Percentiles rank a stretch among this genome's conserved stretches.
Conservation (phyloP, 2,329 filamentous ascomycete genomes). For the Diaporthe citriasiana region DNA sequence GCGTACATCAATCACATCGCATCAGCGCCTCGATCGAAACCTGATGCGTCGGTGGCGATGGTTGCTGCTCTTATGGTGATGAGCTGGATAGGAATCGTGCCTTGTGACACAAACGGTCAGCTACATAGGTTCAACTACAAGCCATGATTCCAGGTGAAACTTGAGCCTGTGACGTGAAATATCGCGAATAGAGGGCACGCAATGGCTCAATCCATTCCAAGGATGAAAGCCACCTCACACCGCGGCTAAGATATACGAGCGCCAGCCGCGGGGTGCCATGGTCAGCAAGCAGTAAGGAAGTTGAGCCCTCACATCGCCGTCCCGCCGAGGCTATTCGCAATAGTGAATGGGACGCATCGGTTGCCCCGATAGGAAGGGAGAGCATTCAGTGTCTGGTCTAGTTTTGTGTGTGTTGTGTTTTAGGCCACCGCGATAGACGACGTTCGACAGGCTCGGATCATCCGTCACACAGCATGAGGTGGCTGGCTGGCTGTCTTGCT, state of each 20-base stretch:
- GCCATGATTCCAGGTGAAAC: constrained; percentile 5
- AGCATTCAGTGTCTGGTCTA: background rate
- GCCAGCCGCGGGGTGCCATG: background rate
- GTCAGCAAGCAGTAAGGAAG: background rate
- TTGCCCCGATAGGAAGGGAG: background rate
- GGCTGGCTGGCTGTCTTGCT: constrained; percentile 9
- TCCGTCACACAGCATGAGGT: constrained; percentile 35
- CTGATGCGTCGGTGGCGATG: background rate
- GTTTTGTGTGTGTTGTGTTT: background rate
- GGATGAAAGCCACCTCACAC: background rate
- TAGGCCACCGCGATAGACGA: background rate
- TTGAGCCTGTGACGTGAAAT: constrained; percentile 5
- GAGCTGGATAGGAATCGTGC: constrained; percentile 3
- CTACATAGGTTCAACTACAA: background rate
- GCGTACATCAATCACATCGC: constrained; percentile 5
- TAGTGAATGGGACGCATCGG: background rate
- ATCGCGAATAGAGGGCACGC: background rate
- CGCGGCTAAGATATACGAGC: background rate
- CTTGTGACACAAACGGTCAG: constrained; percentile 16
- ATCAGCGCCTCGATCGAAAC: background rate
- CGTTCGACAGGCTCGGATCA: constrained; percentile 22
- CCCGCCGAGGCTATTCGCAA: constrained; percentile 22
- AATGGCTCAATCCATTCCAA: background rate
- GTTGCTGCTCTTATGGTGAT: background rate
- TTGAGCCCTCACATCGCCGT: background rate